Conservation (phyloP, 2,329 filamentous ascomycete genomes). For the Hirsutella thompsonii region DNA sequence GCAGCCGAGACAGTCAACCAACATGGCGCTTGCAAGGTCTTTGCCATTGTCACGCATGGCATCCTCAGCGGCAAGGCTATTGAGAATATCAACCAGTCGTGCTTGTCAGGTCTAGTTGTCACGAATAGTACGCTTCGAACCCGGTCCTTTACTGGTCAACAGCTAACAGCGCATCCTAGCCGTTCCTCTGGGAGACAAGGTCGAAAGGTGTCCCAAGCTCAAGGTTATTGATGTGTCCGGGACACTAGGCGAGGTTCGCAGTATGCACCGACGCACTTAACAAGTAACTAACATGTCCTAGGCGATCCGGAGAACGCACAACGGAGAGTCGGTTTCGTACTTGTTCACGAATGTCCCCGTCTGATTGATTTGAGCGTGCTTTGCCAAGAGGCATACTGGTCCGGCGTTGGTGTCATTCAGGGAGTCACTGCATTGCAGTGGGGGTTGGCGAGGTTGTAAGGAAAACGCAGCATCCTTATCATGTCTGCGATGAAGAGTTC, state of each 20-base stretch:
- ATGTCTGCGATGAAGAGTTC: no score
- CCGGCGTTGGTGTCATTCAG: no score
- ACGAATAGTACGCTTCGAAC: slow-evolving; percentile 53
- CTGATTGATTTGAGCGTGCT: slow-evolving; percentile 9
- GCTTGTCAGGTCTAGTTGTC: slow-evolving; percentile 67
- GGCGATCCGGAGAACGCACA: slow-evolving; percentile 56
- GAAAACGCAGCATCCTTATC: no score
- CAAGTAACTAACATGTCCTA: slow-evolving; percentile 15
- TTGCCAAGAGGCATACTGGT: no score
- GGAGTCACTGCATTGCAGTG: no score
- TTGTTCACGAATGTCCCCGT: slow-evolving; percentile 55
- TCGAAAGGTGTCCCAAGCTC: slow-evolving; percentile 63
- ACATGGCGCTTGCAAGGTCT: slow-evolving; percentile 75
- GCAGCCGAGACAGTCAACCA: slow-evolving; percentile 80
- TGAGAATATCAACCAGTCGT: slow-evolving; percentile 69
- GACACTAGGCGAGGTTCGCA: slow-evolving; percentile 50
- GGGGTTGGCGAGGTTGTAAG: no score
- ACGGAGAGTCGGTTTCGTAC: slow-evolving; percentile 52
- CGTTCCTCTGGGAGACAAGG: slow-evolving; percentile 56
- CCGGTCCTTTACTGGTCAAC: neutral
- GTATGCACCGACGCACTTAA: neutral
- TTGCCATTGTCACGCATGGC: slow-evolving; percentile 91
- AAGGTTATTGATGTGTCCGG: slow-evolving; percentile 87
- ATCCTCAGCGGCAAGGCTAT: slow-evolving; percentile 84
- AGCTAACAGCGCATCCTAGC: slow-evolving; percentile 16